Evolutionary conservation across 192 early-diverging fungal species (phyloP).

Genomic region (Entomortierella parvispora): DNA sequence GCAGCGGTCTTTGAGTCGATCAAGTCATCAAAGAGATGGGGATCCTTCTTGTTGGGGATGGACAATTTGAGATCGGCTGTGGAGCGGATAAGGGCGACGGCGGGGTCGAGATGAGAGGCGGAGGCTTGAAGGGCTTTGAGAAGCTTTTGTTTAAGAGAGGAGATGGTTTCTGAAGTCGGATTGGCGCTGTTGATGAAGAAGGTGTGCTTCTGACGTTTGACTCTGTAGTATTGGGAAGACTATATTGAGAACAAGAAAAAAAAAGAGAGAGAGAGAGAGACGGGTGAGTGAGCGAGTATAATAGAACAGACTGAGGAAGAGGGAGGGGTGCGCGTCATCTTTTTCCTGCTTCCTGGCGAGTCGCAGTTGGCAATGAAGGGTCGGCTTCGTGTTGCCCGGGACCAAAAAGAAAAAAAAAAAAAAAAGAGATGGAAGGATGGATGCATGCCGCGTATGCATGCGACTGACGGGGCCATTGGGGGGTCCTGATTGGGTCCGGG

Average conservation of each 20-base stretch:
- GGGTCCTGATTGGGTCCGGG: too few relatives aligned
- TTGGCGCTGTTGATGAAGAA: slow-evolving; percentile 40
- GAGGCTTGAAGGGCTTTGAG: slow-evolving; percentile 24
- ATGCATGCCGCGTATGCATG: too few relatives aligned
- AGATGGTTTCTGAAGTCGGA: slow-evolving; percentile 24
- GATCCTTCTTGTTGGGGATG: slow-evolving; percentile 22
- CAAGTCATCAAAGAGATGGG: slow-evolving; percentile 11
- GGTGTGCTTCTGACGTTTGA: slow-evolving; percentile 39
- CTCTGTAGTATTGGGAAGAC: slow-evolving; percentile 36
- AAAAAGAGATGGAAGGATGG: too few relatives aligned
- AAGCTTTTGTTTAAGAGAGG: slow-evolving; percentile 27
- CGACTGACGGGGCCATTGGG: too few relatives aligned
- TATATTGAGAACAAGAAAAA: neutral
- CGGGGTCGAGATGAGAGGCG: slow-evolving; percentile 10
- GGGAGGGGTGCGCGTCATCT: too few relatives aligned
- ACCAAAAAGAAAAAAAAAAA: neutral
- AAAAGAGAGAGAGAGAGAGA: too few relatives aligned
- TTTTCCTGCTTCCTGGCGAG: too few relatives aligned
- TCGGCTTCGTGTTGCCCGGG: neutral
- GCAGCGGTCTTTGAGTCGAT: slow-evolving; percentile 22
- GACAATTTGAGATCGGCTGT: slow-evolving; percentile 20
- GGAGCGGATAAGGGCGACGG: slow-evolving; percentile 1
- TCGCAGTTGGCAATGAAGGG: neutral
- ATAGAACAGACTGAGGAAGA: too few relatives aligned
- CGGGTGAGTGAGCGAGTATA: too few relatives aligned